Percentiles rank a stretch among this genome's conserved stretches.
These are phyloP conservation scores for Atkinsonella hypoxylon DNA, from an alignment of 2,329 filamentous ascomycete genomes.

Conservation along the genomic window DNA sequence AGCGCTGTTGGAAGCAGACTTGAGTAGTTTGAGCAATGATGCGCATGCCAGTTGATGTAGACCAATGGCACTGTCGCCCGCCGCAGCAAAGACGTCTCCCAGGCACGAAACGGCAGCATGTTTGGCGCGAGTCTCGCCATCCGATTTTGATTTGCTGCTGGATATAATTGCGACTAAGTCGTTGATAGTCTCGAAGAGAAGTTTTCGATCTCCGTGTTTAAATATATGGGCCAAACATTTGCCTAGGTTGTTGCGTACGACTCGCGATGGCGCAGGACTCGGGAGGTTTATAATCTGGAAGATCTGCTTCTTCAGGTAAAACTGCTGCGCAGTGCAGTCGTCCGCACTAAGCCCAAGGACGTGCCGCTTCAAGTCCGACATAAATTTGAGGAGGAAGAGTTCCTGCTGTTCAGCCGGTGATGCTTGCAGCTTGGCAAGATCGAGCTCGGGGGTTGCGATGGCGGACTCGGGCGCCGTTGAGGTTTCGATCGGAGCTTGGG, in stretches of 20 bases:
- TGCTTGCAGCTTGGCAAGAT: conserved; percentile 77
- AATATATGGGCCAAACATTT: conserved; percentile 76
- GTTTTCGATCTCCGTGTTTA: conserved; percentile 73
- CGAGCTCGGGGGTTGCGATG: conserved; percentile 62
- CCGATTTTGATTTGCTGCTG: conserved; percentile 59
- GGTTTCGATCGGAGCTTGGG: conserved; percentile 9
- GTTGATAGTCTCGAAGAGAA: conserved; percentile 89
- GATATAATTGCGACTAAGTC: conserved; percentile 67
- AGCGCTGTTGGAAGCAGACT: conserved; percentile 65
- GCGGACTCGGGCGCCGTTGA: conserved; percentile 21
- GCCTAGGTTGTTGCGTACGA: conserved; percentile 82
- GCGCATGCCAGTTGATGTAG: conserved; percentile 65
- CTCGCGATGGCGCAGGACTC: conserved; percentile 71
- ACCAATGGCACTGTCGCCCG: conserved; percentile 83
- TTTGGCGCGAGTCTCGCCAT: conserved; percentile 66
- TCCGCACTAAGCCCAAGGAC: conserved; percentile 63
- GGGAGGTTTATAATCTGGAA: conserved; percentile 85
- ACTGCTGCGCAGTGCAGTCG: conserved; percentile 77
- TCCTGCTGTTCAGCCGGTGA: conserved; percentile 93
- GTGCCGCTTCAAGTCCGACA: conserved; percentile 71
- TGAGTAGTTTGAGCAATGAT: conserved; percentile 66
- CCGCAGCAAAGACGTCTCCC: conserved; percentile 81
- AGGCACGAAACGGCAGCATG: conserved; percentile 82
- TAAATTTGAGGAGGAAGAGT: conserved; percentile 81
- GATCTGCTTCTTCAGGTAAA: conserved; percentile 85